A percentile compares a stretch with the other conserved stretches of the same genome.
phyloP scores from a whole-genome alignment of 441 rosid genomes.

The Pelargonium citronellum region DNA sequence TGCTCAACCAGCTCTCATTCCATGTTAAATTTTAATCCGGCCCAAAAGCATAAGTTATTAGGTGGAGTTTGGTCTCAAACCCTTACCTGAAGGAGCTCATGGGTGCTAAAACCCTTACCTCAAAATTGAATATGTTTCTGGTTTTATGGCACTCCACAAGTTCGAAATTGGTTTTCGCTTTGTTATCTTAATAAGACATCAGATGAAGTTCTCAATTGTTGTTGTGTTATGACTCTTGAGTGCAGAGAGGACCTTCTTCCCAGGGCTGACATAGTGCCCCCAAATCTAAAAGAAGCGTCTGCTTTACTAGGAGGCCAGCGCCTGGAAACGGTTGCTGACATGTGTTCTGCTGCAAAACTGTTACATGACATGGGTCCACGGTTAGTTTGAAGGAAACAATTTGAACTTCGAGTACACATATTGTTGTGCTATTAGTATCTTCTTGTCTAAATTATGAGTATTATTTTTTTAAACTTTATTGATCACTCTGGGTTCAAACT shows the following conservation, averaged over 20 bases:
- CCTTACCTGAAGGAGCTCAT: no score
- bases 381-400: conserved; percentile 32
- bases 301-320: conserved; percentile 66
- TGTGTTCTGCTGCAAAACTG: conserved; percentile 66
- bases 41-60: no score
- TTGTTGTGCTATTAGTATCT: background rate
- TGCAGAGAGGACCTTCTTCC: conserved; percentile 81
- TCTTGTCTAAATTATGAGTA: background rate
- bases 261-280: conserved; percentile 76
- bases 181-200: background rate
- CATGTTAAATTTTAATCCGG: no score
- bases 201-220: background rate
- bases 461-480: no score
- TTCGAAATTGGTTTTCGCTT: background rate
- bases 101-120: no score
- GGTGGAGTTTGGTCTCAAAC: no score
- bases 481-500: background rate
- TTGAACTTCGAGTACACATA: background rate
- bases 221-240: conserved; percentile 17
- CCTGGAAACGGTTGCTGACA: conserved; percentile 60
- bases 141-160: background rate
- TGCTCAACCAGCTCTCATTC: no score
- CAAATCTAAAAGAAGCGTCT: conserved; percentile 86
- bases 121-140: no score
- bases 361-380: conserved; percentile 77